phyloP scores from a whole-genome alignment of 2,329 filamentous ascomycete species.

The Aureobasidium namibiae region DNA sequence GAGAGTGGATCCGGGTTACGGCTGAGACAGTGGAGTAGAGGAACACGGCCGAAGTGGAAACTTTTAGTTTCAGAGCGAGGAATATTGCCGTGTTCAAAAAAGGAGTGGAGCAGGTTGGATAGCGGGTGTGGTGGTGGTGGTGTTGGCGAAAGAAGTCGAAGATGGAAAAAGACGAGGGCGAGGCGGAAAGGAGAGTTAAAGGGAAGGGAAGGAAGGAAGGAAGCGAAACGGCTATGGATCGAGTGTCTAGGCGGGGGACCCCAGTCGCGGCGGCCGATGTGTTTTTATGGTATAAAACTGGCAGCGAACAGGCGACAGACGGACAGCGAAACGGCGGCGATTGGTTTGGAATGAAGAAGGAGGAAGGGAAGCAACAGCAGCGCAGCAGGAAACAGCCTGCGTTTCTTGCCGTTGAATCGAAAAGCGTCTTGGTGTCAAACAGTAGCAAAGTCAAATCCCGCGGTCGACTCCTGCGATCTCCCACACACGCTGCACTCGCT shows the following conservation, averaged over 20 bases:
- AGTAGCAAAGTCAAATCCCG: conserved; percentile 8
- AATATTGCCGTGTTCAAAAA: not conserved
- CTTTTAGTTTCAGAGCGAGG: not conserved
- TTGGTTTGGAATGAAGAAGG: not conserved
- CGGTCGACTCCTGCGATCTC: conserved; percentile 7
- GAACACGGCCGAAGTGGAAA: not conserved
- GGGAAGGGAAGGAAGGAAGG: not conserved
- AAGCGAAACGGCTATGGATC: conserved; percentile 9
- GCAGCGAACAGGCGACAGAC: not conserved
- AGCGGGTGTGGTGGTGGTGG: not conserved
- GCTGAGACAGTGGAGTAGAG: conserved; percentile 11
- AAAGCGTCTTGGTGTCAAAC: conserved; percentile 11
- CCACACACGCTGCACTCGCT: not conserved
- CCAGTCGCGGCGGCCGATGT: not conserved
- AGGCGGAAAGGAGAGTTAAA: conserved; percentile 1
- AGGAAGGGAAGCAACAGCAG: not conserved
- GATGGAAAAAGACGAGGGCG: not conserved
- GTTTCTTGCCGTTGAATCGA: not conserved
- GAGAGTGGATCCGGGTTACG: conserved; percentile 6
- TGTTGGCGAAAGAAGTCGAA: not conserved
- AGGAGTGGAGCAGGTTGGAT: conserved; percentile 9
- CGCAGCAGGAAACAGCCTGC: not conserved
- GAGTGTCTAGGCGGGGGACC: not conserved
- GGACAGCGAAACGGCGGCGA: conserved; percentile 1
- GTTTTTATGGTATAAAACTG: not conserved